A percentile compares a stretch with the other conserved stretches of the same genome.
These are phyloP conservation scores for Kwoniella shivajii DNA, from an alignment of 1,284 basidiomycete genomes.

Conservation along the genomic window DNA sequence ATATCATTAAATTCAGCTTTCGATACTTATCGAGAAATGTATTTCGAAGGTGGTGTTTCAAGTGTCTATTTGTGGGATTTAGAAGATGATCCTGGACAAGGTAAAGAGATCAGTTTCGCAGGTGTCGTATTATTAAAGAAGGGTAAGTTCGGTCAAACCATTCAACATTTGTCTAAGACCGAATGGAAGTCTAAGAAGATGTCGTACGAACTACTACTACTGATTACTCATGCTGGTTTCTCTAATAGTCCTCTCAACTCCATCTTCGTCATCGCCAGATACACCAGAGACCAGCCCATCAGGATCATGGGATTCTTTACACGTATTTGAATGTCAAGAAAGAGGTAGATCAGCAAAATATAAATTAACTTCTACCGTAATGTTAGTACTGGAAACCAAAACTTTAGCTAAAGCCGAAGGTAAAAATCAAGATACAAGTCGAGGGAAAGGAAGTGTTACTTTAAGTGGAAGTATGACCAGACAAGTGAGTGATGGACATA, in stretches of 20 bases:
- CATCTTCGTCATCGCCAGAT: slow-evolving; percentile 2
- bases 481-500: slow-evolving; percentile 70
- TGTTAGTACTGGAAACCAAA: slow-evolving; percentile 84
- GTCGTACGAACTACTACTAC: no score
- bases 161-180: background rate
- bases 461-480: slow-evolving; percentile 96
- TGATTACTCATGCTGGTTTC: no score
- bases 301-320: slow-evolving; percentile 92
- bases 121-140: slow-evolving; percentile 97
- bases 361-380: slow-evolving; percentile 95
- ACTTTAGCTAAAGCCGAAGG: slow-evolving; percentile 50
- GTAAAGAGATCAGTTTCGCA: slow-evolving; percentile 66
- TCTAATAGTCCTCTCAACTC: slow-evolving; percentile 1
- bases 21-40: slow-evolving; percentile 97
- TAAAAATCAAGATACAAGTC: slow-evolving; percentile 25
- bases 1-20: slow-evolving; percentile 93
- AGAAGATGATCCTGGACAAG: slow-evolving; percentile 67
- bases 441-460: slow-evolving; percentile 70
- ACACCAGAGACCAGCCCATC: slow-evolving; percentile 16
- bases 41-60: slow-evolving; percentile 96
- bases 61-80: slow-evolving; percentile 98
- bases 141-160: slow-evolving; percentile 61
- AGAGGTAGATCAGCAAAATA: slow-evolving; percentile 89
- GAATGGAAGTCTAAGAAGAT: no score
- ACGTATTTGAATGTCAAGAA: slow-evolving; percentile 93